Conservation (phyloP, 2,329 filamentous ascomycete genomes). For the Pseudogymnoascus sp. region DNA sequence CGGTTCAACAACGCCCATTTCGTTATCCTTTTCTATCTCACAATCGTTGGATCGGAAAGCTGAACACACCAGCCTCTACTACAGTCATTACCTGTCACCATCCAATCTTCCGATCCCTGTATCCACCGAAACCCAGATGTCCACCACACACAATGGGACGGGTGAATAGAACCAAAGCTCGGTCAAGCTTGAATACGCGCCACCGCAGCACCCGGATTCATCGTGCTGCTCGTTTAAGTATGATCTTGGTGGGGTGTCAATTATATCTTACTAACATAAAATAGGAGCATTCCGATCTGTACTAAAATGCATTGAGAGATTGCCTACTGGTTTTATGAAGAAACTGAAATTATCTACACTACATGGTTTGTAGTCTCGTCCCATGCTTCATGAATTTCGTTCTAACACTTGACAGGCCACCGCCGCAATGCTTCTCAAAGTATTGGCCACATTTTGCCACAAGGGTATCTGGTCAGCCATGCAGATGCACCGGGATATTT, state of each 20-base stretch:
- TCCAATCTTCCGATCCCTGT: background rate
- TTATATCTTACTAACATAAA: background rate
- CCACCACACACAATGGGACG: background rate
- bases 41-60: background rate
- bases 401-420: background rate
- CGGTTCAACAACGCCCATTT: background rate
- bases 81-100: background rate
- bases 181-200: background rate
- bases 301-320: background rate
- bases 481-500: background rate
- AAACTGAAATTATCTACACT: background rate
- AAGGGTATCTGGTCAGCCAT: background rate
- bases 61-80: background rate
- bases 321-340: background rate
- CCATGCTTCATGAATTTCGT: background rate
- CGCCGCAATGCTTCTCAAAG: background rate
- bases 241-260: background rate
- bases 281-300: background rate
- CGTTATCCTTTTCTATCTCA: background rate
- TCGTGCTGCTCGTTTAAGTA: background rate
- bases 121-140: background rate
- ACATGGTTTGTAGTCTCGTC: background rate
- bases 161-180: background rate
- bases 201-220: background rate
- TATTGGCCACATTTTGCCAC: background rate